Base-by-base conservation (phyloP, 805 yeast genomes). In the Kodamaea kakaduensis region DNA sequence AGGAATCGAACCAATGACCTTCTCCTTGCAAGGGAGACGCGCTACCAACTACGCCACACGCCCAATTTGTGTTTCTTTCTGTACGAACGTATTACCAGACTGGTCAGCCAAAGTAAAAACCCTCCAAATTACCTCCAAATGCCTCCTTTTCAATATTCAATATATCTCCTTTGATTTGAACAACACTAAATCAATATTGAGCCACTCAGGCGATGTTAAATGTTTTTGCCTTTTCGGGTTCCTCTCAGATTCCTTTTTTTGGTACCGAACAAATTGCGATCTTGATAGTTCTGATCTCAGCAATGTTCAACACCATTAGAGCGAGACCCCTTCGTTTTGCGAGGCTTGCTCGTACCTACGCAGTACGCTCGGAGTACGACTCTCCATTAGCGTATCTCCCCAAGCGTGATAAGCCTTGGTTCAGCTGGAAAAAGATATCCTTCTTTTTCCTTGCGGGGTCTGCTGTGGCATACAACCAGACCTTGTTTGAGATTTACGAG, bases 31-130 rank as follows among this genome's bases (percentile, higher is more conserved):
- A 77, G 78, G 83, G 78, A 70, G 68, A 70, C 82, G 83, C 82
- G 81, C 82, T 77, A 77, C 84, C 84, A 77, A 76, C 84, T 77
- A 73, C 82, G 82, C 84, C 80, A 77, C 79, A 73, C 79, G 82
- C 83, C 83, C 81, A n/a, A n/a, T n/a, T n/a, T n/a, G n/a, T n/a
- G n/a, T n/a, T n/a, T n/a, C n/a, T n/a, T n/a, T n/a, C n/a, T n/a
- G n/a, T n/a, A n/a, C n/a, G n/a, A n/a, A n/a, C n/a, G n/a, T n/a
- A n/a, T n/a, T n/a, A n/a, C n/a, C n/a, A n/a, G n/a, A n/a, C n/a
- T n/a, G n/a, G n/a, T n/a, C n/a, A n/a, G n/a, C n/a, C n/a, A n/a
- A n/a, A n/a, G n/a, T n/a, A n/a, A n/a, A n/a, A n/a, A n/a, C n/a
- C n/a, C n/a, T n/a, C n/a, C n/a, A n/a, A n/a, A n/a, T n/a, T n/a